phyloP scores from a whole-genome alignment of 1,284 basidiomycete species.

The Marasmius fiardii region DNA sequence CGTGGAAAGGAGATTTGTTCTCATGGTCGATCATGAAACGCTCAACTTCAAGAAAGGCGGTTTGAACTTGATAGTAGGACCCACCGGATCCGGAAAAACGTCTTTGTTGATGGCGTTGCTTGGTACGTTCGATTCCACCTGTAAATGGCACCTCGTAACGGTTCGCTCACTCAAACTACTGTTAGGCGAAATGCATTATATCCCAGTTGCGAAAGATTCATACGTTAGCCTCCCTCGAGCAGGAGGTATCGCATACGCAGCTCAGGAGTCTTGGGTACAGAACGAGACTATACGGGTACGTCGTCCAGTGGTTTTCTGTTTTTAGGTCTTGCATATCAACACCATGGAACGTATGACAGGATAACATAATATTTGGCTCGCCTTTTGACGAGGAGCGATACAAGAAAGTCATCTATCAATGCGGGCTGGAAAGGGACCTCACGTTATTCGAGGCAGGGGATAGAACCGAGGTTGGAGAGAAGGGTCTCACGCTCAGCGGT shows the following conservation, averaged over 20 bases:
- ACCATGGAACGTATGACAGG: slow-evolving; percentile 35
- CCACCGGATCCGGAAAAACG: slow-evolving; percentile 48
- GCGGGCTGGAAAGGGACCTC: slow-evolving; percentile 53
- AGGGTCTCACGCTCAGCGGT: slow-evolving; percentile 42
- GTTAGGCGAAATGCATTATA: slow-evolving; percentile 60
- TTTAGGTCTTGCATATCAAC: neutral
- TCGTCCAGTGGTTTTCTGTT: no score
- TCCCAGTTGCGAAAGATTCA: slow-evolving; percentile 48
- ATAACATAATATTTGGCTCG: slow-evolving; percentile 84
- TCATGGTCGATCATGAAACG: slow-evolving; percentile 50
- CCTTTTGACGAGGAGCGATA: slow-evolving; percentile 74
- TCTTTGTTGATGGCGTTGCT: slow-evolving; percentile 54
- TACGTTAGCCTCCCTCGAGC: slow-evolving; percentile 65
- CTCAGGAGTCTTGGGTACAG: slow-evolving; percentile 79
- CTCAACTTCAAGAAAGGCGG: slow-evolving; percentile 54
- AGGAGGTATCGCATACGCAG: slow-evolving; percentile 70
- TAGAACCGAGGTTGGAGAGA: slow-evolving; percentile 64
- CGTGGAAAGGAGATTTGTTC: slow-evolving; percentile 34
- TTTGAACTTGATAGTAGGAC: slow-evolving; percentile 65
- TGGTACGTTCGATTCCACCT: slow-evolving; percentile 22
- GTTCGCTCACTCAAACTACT: neutral
- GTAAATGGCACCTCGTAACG: neutral
- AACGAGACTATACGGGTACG: slow-evolving; percentile 41
- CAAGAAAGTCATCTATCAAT: slow-evolving; percentile 54
- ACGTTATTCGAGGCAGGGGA: slow-evolving; percentile 65